Percentiles rank a stretch among this genome's conserved stretches.
Evolutionary conservation across 495 filamentous ascomycete genomes (phyloP).

Genomic region (Penicillium paxilli): DNA sequence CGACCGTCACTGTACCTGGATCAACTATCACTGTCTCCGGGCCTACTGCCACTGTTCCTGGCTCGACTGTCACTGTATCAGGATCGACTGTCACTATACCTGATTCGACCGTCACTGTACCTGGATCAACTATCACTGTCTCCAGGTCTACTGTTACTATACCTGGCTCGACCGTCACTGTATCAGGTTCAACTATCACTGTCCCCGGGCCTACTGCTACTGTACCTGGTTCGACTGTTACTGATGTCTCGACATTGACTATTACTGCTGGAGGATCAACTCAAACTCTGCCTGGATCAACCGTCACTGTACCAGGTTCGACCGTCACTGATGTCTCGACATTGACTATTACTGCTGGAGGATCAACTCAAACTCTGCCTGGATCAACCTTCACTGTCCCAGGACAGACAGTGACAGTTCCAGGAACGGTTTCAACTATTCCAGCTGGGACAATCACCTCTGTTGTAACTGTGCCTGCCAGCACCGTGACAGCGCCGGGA

Average conservation of each 20-base stretch:
- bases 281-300: constrained; percentile 2
- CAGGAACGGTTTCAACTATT: too few relatives aligned
- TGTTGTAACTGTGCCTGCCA: constrained; percentile 9
- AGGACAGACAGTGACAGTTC: background rate
- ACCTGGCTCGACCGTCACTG: too few relatives aligned
- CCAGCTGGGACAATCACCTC: constrained; percentile 9
- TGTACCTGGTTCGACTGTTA: too few relatives aligned
- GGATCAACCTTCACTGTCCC: constrained; percentile 7
- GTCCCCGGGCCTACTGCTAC: too few relatives aligned
- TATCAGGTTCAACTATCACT: too few relatives aligned
- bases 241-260: background rate
- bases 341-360: background rate
- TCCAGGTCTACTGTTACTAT: too few relatives aligned
- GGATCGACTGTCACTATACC: too few relatives aligned
- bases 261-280: background rate
- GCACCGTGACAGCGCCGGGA: background rate
- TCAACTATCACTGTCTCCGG: background rate
- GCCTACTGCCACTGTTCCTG: too few relatives aligned
- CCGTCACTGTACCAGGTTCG: constrained; percentile 1
- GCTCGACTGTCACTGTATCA: too few relatives aligned
- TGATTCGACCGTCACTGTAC: too few relatives aligned
- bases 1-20: too few relatives aligned
- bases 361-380: too few relatives aligned
- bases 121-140: background rate
- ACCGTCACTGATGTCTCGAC: background rate